Base-by-base conservation (phyloP, 2,329 filamentous ascomycete species). In the Colletotrichum cuscutae region DNA sequence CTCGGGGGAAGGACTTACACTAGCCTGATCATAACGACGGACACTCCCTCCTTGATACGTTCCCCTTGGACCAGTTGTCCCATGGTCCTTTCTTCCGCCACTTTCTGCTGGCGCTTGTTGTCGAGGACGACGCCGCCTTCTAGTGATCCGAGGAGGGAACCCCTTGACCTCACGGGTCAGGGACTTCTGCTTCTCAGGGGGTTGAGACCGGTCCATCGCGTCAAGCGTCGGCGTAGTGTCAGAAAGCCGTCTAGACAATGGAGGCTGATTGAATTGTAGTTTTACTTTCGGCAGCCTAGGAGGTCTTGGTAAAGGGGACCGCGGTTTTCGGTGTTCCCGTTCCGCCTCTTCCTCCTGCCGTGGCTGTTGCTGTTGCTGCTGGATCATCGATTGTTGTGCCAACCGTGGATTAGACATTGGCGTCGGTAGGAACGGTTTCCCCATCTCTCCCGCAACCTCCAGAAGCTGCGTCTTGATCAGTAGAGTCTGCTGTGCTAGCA, bases 381-480 rank as follows among this genome's bases (percentile, higher is more conserved):
- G 32, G 11, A 35, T 49, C 19, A n/a, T 9, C 2, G 19, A n/a
- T 49, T 49, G 42, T 19, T 9, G 42, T 19, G 42, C 15, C 32
- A 35, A 35, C 42, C 15, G 42, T 22, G 42, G 19, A 49, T 9
- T 22, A n/a, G 42, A 49, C 42, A 22, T 49, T 22, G 42, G 42
- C 42, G 42, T 49, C 19, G 19, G 42, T n/a, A 49, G 42, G 19
- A 49, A 22, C 19, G 42, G 19, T 11, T 22, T 49, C 42, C 19
- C 19, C 19, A 19, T 37, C 19, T 58, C 22, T 30, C 28, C 28
- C 24, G 68, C 58, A 30, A 63, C 52, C 19, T 63, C 22, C n/a
- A 26, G 32, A 5, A 65, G 32, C 54, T 70, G 70, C 3, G 37
- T 57, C 30, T 9, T 52, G n/a, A 72, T 35, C n/a, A 70, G 46